These are phyloP conservation scores for Beauveria asiatica DNA, from an alignment of 2,329 filamentous ascomycete genomes.

Conservation along the genomic window DNA sequence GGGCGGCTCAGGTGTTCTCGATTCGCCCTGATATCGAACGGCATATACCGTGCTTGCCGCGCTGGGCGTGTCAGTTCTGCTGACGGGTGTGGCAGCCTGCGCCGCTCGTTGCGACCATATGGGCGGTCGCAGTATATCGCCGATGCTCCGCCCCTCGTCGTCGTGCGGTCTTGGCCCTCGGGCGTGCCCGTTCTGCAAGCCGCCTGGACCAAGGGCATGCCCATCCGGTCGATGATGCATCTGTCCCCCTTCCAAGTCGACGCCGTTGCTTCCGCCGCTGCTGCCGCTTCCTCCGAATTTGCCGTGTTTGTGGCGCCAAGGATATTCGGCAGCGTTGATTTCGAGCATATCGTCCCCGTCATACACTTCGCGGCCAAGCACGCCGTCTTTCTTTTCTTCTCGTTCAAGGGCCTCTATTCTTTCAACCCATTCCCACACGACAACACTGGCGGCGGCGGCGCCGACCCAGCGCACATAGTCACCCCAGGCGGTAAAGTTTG, in stretches of 20 bases:
- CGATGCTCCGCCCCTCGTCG: constrained; percentile 21
- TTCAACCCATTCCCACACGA: constrained; percentile 98
- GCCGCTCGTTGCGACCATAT: constrained; percentile 49
- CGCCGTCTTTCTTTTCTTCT: constrained; percentile 89
- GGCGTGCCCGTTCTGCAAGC: constrained; percentile 16
- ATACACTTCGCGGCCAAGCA: constrained; percentile 82
- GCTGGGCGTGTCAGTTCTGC: constrained; percentile 54
- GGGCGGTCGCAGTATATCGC: constrained; percentile 37
- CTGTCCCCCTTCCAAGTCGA: constrained; percentile 13
- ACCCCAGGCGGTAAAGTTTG: constrained; percentile 82
- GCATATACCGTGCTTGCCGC: constrained; percentile 57
- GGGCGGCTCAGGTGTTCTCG: constrained; percentile 37
- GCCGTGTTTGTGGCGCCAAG: constrained; percentile 34
- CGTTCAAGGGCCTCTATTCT: constrained; percentile 86
- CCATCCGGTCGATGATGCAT: neutral
- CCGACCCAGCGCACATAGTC: constrained; percentile 97
- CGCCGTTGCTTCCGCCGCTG: constrained; percentile 23
- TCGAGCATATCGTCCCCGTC: constrained; percentile 92
- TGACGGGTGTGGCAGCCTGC: constrained; percentile 47
- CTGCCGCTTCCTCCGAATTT: constrained; percentile 23
- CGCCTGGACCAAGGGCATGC: neutral
- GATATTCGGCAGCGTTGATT: constrained; percentile 41
- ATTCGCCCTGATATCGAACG: constrained; percentile 52
- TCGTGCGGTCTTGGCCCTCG: constrained; percentile 15
- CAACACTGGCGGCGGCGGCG: constrained; percentile 86